phyloP scores from a whole-genome alignment of 1,284 basidiomycete species.

The Hortiboletus rubellus region DNA sequence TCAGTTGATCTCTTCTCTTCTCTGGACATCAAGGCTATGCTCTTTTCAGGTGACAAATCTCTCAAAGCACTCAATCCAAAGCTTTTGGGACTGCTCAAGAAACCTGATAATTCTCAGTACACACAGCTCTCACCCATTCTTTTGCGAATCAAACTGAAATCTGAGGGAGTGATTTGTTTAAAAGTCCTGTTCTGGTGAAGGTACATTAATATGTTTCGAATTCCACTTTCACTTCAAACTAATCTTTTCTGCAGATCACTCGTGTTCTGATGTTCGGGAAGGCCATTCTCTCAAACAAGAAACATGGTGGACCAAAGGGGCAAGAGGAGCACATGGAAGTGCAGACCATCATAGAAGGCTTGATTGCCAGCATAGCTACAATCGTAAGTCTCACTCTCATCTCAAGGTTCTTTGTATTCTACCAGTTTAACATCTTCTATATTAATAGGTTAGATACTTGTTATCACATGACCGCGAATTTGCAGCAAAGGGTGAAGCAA shows the following conservation, averaged over 20 bases:
- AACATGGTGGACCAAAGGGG: slow-evolving; percentile 5
- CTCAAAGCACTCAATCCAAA: not conserved
- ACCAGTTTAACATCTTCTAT: no score
- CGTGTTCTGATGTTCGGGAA: slow-evolving; percentile 8
- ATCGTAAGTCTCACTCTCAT: not conserved
- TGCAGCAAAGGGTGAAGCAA: not conserved
- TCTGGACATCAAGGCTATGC: not conserved
- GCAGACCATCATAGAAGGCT: slow-evolving; percentile 5
- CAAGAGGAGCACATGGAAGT: not conserved
- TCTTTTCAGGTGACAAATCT: not conserved
- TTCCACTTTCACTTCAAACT: not conserved
- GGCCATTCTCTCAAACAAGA: slow-evolving; percentile 9
- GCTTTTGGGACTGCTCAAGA: slow-evolving; percentile 3
- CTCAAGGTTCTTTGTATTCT: not conserved
- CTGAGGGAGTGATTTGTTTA: not conserved
- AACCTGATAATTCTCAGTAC: not conserved
- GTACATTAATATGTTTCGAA: not conserved
- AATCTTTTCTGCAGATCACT: not conserved
- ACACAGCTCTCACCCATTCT: not conserved
- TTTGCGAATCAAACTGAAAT: not conserved
- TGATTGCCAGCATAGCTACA: slow-evolving; percentile 9
- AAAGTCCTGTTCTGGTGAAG: not conserved
- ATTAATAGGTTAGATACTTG: slow-evolving; percentile 3
- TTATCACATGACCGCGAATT: slow-evolving; percentile 1
- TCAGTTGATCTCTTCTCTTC: not conserved